These are phyloP conservation scores for Aspergillus sp. DNA, from an alignment of 2,329 filamentous ascomycete species.

Conservation along the genomic window DNA sequence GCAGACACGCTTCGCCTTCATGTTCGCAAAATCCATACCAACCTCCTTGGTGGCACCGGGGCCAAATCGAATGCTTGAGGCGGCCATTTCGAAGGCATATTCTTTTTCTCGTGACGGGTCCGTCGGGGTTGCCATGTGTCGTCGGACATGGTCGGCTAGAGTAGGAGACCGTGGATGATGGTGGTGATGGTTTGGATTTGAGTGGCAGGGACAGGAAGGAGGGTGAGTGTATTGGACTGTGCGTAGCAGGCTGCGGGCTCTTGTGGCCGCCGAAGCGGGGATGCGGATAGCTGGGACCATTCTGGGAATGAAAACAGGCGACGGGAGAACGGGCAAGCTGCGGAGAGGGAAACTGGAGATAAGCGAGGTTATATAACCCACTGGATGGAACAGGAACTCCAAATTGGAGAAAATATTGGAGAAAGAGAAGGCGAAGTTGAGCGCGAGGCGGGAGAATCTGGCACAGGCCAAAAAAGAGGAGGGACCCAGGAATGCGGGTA, in stretches of 20 bases:
- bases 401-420: not conserved
- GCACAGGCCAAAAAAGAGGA: not conserved
- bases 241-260: constrained; percentile 65
- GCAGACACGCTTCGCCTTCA: constrained; percentile 82
- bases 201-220: constrained; percentile 87
- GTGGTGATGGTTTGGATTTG: constrained; percentile 80
- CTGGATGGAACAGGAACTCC: not conserved
- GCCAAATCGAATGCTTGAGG: constrained; percentile 90
- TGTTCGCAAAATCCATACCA: constrained; percentile 94
- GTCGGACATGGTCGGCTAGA: constrained; percentile 55
- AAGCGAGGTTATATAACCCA: not conserved
- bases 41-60: constrained; percentile 93
- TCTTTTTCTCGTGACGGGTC: constrained; percentile 76
- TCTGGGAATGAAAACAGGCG: not conserved
- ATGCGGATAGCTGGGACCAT: constrained; percentile 46
- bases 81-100: constrained; percentile 98
- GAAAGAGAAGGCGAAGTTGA: not conserved
- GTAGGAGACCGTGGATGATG: constrained; percentile 62
- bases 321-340: not conserved
- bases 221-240: constrained; percentile 91
- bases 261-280: constrained; percentile 47
- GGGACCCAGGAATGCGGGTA: too few species aligned
- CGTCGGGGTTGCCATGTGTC: constrained; percentile 72
- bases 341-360: not conserved
- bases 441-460: not conserved